phyloP scores from a whole-genome alignment of 192 early-diverging fungal genomes.

The Entomortierella parvispora region DNA sequence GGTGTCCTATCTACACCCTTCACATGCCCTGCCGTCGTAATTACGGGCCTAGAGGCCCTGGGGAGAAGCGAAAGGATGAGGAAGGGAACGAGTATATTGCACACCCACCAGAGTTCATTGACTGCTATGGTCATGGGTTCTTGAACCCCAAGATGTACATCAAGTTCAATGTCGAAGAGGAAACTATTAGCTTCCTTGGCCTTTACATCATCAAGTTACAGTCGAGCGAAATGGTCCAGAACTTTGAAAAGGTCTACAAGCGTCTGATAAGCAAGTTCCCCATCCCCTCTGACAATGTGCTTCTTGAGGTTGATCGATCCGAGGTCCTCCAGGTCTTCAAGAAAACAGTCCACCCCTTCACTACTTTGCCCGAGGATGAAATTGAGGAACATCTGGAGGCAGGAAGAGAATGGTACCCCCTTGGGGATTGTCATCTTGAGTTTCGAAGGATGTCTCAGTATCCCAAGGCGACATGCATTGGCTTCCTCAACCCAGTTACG shows the following conservation, averaged over 20 bases:
- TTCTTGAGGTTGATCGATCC: conserved; percentile 41
- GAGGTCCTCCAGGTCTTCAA: conserved; percentile 23
- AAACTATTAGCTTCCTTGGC: conserved; percentile 19
- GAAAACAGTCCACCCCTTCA: background rate
- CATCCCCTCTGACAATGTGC: conserved; percentile 38
- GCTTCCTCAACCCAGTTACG: conserved; percentile 39
- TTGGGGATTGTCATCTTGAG: conserved; percentile 43
- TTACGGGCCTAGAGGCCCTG: conserved; percentile 16
- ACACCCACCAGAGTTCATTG: conserved; percentile 33
- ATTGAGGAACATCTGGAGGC: conserved; percentile 3
- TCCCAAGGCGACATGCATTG: conserved; percentile 27
- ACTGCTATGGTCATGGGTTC: conserved; percentile 42
- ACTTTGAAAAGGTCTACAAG: conserved; percentile 20
- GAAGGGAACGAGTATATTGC: conserved; percentile 23
- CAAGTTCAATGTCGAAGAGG: conserved; percentile 18
- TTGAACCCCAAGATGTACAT: conserved; percentile 38
- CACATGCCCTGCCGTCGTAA: conserved; percentile 19
- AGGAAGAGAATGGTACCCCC: conserved; percentile 19
- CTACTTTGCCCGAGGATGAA: background rate
- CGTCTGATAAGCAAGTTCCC: conserved; percentile 25
- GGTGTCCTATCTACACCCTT: conserved; percentile 33
- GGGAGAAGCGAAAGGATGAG: conserved; percentile 27
- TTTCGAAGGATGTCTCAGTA: conserved; percentile 44
- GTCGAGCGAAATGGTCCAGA: conserved; percentile 15
- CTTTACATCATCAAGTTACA: conserved; percentile 43